Percentiles rank a stretch among this genome's conserved stretches.
Evolutionary conservation across 441 rosid species (phyloP).

Genomic region (California macrophylla): DNA sequence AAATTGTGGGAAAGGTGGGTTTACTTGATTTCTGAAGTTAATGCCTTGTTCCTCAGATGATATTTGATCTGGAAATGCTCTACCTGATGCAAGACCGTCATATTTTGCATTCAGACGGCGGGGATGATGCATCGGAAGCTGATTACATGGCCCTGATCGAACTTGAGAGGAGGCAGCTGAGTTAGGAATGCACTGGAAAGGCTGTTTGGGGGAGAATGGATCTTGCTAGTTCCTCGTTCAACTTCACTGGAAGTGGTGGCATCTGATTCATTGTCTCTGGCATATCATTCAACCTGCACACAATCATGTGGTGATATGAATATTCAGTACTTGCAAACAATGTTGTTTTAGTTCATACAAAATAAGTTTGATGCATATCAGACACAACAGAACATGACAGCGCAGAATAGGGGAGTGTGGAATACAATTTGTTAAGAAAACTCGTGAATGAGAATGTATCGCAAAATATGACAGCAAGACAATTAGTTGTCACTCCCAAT

Average conservation of each 20-base stretch:
- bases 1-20: neutral
- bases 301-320: neutral
- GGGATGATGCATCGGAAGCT: neutral
- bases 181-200: constrained; percentile 10
- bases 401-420: no score
- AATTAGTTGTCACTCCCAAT: no score
- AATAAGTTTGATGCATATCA: no score
- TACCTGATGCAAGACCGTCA: neutral
- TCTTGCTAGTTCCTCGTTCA: constrained; percentile 32
- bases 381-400: no score
- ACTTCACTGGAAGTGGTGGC: constrained; percentile 38
- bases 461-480: no score
- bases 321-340: neutral
- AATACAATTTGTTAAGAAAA: no score
- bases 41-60: neutral
- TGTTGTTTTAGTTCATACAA: neutral
- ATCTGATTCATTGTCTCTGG: constrained; percentile 42
- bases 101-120: neutral
- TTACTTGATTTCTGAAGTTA: neutral
- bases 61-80: neutral
- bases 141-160: neutral
- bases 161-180: neutral
- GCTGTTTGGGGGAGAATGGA: constrained; percentile 22
- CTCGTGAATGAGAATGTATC: no score
- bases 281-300: constrained; percentile 34